phyloP scores from a whole-genome alignment of 257 asterid genomes.

The Solanum corneliomulleri region DNA sequence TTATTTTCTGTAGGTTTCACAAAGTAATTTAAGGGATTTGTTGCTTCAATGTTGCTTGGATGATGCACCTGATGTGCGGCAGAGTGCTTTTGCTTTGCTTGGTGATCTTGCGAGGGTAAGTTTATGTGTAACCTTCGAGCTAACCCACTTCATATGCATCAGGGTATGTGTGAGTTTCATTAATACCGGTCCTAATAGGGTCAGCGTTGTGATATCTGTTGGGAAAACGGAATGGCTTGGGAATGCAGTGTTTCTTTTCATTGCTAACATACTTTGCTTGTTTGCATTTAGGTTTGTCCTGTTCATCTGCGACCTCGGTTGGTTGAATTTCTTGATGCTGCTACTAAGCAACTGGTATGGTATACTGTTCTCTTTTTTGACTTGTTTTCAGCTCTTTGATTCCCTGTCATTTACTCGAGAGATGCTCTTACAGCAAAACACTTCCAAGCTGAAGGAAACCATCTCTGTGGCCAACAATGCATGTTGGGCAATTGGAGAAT shows the following conservation, averaged over 20 bases:
- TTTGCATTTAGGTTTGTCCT: constrained; percentile 32
- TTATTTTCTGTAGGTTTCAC: constrained; percentile 49
- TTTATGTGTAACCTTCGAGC: constrained; percentile 3
- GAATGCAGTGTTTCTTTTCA: neutral
- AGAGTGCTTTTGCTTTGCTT: constrained; percentile 97
- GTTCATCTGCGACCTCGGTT: constrained; percentile 49
- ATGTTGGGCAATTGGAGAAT: constrained; percentile 99
- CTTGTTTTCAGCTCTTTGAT: neutral
- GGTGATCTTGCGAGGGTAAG: constrained; percentile 97
- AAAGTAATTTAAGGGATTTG: constrained; percentile 81
- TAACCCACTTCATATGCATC: neutral
- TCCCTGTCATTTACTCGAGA: neutral
- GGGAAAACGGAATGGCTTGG: neutral
- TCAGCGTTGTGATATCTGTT: neutral
- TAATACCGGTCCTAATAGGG: neutral
- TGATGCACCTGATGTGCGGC: constrained; percentile 84
- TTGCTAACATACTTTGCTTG: neutral
- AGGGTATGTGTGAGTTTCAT: neutral
- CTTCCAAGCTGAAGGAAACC: constrained; percentile 76
- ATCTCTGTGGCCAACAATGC: constrained; percentile 97
- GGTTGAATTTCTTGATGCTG: constrained; percentile 74
- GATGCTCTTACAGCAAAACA: constrained; percentile 58
- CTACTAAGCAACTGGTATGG: constrained; percentile 89
- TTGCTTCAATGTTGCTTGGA: constrained; percentile 95
- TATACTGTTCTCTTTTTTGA: constrained; percentile 2